phyloP scores from a whole-genome alignment of 192 early-diverging fungal species.

The Backusella morwellensis region DNA sequence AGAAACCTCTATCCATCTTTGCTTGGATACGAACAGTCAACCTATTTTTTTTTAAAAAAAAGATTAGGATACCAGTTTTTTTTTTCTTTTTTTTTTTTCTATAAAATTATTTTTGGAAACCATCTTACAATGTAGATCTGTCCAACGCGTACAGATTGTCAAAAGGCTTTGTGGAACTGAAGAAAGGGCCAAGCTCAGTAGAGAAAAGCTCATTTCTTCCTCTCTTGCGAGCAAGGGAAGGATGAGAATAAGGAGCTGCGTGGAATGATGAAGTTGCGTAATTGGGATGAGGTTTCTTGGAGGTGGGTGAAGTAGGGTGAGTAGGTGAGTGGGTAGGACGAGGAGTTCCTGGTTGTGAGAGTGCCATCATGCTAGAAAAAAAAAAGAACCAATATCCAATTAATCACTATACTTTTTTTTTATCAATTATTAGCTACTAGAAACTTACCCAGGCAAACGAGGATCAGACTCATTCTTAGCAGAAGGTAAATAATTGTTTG shows the following conservation, averaged over 20 bases:
- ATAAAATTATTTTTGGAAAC: background rate
- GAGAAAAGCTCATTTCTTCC: conserved; percentile 42
- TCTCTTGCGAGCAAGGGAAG: conserved; percentile 33
- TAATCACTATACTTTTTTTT: background rate
- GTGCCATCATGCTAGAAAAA: conserved; percentile 25
- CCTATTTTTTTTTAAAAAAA: conserved; percentile 7
- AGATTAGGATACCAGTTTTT: background rate
- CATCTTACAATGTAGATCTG: conserved; percentile 44
- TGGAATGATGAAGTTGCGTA: conserved; percentile 17
- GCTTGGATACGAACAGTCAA: conserved; percentile 52
- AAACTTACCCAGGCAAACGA: conserved; percentile 29
- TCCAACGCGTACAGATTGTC: conserved; percentile 65
- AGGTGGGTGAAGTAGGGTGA: conserved; percentile 4
- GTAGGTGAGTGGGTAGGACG: conserved; percentile 10
- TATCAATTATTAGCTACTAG: background rate
- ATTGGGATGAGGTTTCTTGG: conserved; percentile 11
- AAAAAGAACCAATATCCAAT: background rate
- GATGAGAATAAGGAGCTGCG: conserved; percentile 22
- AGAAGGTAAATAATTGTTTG: conserved; percentile 8
- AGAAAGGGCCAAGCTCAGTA: conserved; percentile 64
- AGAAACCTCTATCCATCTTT: conserved; percentile 92
- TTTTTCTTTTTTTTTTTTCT: background rate
- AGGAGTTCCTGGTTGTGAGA: conserved; percentile 27
- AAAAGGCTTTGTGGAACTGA: conserved; percentile 63
- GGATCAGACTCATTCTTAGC: conserved; percentile 20